Evolutionary conservation across 192 early-diverging fungal species (phyloP), one percentile per base, ranked within the genome.

Genomic region (Phlyctochytrium planicorne): DNA sequence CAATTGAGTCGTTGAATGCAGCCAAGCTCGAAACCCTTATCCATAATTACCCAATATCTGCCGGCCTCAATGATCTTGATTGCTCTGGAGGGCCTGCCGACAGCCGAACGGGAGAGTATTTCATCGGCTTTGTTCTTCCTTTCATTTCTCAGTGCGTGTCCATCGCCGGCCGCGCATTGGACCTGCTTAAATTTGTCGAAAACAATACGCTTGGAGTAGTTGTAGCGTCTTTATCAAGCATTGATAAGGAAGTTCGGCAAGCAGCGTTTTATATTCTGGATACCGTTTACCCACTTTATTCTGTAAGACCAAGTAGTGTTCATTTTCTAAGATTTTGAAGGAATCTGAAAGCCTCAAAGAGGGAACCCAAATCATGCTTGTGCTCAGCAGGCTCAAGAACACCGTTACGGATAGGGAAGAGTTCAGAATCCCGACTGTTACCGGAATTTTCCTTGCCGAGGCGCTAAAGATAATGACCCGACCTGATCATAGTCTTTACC

Each of bases 401-500:
- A 81, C 89, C 0, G 87, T 94, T 32, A 59, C 64, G 0, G 77
- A 76, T 2, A 71, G 88, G 20, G 47, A 59, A 0, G 56, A 82
- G 24, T 90, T 84, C 37, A 71, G 89, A 24, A 73, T 93, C 4
- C 90, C 93, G 25, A 69, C 79, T 2, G 73, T 88, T 20, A 82
- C 91, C 29, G 80, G 87, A 1, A 52, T 86, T 2, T 93, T 92
- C 78, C 78, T 89, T 32, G 86, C 88, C 0, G 87, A 91, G 61
- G 73, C 84, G 0, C 55, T 92, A 2, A 69, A 78, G 27, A 79
- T 89, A 6, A 30, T 90, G 2, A 61, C 89, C 25, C 85, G 83
- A 57, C 92, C 93, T 2, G 91, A 87, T 16, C 82, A 87, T 67
- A 87, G 84, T 34, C 87, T 94, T 87, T 90, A 89, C 70, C 84